These are phyloP conservation scores for Trichomonas gallinae DNA, from an alignment of 208 protist species.

Conservation along the genomic window DNA sequence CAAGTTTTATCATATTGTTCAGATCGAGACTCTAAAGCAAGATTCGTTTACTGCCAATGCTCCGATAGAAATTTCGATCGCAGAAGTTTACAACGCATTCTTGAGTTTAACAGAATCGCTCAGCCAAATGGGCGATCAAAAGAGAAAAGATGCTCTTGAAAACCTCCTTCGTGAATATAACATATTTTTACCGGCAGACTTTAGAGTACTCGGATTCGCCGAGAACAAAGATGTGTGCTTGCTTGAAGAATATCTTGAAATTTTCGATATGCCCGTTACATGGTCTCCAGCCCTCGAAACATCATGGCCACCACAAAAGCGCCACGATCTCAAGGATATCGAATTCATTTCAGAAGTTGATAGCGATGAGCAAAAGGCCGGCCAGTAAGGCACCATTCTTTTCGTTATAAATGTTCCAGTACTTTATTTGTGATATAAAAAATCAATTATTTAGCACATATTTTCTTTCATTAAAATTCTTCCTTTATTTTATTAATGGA, in stretches of 20 bases:
- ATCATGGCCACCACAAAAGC: background rate
- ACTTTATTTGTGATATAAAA: background rate
- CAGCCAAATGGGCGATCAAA: background rate
- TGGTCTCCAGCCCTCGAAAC: background rate
- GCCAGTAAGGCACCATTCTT: background rate
- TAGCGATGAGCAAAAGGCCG: background rate
- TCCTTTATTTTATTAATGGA: no score
- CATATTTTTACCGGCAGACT: background rate
- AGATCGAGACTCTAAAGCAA: conserved; percentile 13
- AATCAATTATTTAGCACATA: no score
- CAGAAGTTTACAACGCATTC: conserved; percentile 18
- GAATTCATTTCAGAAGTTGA: background rate
- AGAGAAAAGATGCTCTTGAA: background rate
- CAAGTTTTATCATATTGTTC: background rate
- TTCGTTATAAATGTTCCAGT: background rate
- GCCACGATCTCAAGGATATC: background rate
- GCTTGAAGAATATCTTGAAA: conserved; percentile 21
- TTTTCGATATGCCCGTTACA: background rate
- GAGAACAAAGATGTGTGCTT: background rate
- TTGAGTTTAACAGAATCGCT: background rate
- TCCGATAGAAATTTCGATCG: background rate
- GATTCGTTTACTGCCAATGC: conserved; percentile 19
- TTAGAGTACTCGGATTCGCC: background rate
- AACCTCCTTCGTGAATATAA: background rate
- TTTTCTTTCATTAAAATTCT: no score